Evolutionary conservation across 2,329 filamentous ascomycete species (phyloP).

Genomic region (Cladosporium colombiae): DNA sequence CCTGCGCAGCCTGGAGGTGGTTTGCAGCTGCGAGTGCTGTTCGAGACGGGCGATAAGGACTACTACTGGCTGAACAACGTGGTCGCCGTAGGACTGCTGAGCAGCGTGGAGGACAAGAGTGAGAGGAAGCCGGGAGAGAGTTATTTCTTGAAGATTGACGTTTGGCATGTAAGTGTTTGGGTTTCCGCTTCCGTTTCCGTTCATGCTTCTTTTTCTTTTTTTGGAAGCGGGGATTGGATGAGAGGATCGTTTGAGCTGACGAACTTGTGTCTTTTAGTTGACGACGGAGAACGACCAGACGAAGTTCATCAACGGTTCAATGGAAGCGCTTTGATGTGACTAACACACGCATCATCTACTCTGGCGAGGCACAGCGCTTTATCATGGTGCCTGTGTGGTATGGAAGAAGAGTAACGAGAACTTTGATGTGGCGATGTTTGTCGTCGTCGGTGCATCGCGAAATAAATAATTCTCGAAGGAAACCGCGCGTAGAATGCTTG

Average conservation of each 20-base stretch:
- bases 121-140: constrained; percentile 20
- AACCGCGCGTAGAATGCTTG: no score
- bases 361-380: no score
- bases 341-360: no score
- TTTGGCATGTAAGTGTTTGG: constrained; percentile 33
- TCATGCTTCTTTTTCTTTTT: no score
- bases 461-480: no score
- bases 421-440: no score
- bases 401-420: no score
- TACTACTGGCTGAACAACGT: constrained; percentile 44
- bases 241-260: background rate
- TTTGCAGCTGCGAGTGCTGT: constrained; percentile 37
- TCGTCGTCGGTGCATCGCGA: no score
- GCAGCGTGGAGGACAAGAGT: constrained; percentile 21
- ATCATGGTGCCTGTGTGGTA: no score
- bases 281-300: constrained; percentile 17
- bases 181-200: no score
- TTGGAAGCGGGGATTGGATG: background rate
- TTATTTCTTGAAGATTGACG: constrained; percentile 30
- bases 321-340: background rate
- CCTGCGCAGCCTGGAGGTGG: constrained; percentile 32
- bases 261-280: background rate
- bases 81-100: constrained; percentile 31
- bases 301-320: constrained; percentile 11
- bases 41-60: constrained; percentile 39